These are phyloP conservation scores for Naganishia antarctica DNA, from an alignment of 768 basidiomycete genomes.

Conservation along the genomic window DNA sequence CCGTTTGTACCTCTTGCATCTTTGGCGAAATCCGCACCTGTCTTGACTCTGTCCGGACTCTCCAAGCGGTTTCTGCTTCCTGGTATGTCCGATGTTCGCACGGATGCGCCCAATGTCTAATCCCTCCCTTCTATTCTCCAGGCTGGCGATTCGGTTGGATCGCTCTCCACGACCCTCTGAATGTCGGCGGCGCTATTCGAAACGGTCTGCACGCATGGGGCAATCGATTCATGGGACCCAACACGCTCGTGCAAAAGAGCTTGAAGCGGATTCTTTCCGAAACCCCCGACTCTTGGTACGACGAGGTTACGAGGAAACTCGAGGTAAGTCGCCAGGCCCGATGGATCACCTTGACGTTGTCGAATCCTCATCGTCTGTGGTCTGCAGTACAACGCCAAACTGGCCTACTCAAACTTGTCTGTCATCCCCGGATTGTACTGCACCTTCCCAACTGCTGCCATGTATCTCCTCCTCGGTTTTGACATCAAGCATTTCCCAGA, in stretches of 20 bases:
- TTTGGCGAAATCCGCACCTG: conserved; percentile 42
- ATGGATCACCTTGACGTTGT: background rate
- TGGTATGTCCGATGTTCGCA: conserved; percentile 22
- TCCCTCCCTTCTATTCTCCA: background rate
- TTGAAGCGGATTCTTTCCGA: conserved; percentile 39
- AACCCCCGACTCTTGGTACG: conserved; percentile 38
- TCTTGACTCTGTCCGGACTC: conserved; percentile 48
- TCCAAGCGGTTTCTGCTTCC: conserved; percentile 51
- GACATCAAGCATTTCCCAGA: conserved; percentile 33
- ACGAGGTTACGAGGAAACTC: conserved; percentile 39
- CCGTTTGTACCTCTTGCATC: conserved; percentile 48
- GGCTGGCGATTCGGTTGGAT: conserved; percentile 50
- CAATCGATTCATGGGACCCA: conserved; percentile 49
- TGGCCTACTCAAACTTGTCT: conserved; percentile 31
- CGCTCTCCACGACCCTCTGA: conserved; percentile 46
- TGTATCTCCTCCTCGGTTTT: conserved; percentile 44
- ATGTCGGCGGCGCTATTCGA: conserved; percentile 38
- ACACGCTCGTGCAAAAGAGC: conserved; percentile 40
- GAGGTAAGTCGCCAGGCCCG: conserved; percentile 31
- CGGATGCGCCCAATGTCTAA: background rate
- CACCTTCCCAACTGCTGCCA: conserved; percentile 36
- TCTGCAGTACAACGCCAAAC: conserved; percentile 35
- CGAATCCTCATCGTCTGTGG: background rate
- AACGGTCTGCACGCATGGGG: conserved; percentile 43
- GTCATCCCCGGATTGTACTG: conserved; percentile 37